A percentile compares a stretch with the other conserved stretches of the same genome.
Evolutionary conservation across 352 stramenopile genomes (phyloP).

Genomic region (Globisporangium uncinulatum): DNA sequence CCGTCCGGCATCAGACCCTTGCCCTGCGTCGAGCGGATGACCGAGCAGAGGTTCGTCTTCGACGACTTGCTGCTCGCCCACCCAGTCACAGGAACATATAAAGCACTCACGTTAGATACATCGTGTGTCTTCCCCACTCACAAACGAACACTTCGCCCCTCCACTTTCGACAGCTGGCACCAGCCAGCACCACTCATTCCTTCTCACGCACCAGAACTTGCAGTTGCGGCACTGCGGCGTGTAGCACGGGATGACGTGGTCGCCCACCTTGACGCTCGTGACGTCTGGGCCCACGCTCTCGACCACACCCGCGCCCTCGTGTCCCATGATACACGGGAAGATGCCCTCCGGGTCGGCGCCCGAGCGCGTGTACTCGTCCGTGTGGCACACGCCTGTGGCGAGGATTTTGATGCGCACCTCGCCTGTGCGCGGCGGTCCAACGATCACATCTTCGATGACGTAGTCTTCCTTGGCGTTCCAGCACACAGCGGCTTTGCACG

Average conservation of each 20-base stretch:
- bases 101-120: background rate
- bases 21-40: constrained; percentile 78
- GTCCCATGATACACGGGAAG: constrained; percentile 87
- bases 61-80: constrained; percentile 45
- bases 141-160: background rate
- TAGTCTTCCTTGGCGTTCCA: constrained; percentile 84
- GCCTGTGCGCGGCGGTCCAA: constrained; percentile 50
- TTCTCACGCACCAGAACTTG: constrained; percentile 68
- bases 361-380: constrained; percentile 84
- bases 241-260: constrained; percentile 96
- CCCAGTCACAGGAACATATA: no score
- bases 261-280: constrained; percentile 74
- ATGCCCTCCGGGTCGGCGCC: constrained; percentile 70
- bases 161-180: background rate
- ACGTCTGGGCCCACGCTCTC: constrained; percentile 78
- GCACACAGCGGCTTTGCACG: constrained; percentile 87
- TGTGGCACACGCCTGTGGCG: constrained; percentile 83
- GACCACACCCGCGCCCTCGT: constrained; percentile 80
- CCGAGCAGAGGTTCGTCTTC: constrained; percentile 85
- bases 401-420: constrained; percentile 85
- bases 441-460: constrained; percentile 78
- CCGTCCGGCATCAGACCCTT: constrained; percentile 77
- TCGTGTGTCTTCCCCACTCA: no score
- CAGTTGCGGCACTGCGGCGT: constrained; percentile 88
- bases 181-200: background rate